Evolutionary conservation across 176 grass and related monocot species (phyloP).

Genomic region (Oryza brachyantha): DNA sequence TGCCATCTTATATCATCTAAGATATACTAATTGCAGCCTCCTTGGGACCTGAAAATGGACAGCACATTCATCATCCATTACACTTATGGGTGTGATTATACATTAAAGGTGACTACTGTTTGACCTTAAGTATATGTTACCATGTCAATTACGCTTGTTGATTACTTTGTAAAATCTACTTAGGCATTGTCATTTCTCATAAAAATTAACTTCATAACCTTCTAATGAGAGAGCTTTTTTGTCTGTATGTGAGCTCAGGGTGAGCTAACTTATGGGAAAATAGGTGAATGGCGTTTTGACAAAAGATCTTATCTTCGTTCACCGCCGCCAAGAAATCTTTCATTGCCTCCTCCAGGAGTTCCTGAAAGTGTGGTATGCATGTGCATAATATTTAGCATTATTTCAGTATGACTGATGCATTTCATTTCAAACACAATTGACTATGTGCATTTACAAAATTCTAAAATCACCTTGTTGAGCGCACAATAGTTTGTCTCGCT

Average conservation of each 20-base stretch:
- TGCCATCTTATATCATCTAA: constrained; percentile 27
- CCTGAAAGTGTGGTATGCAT: constrained; percentile 99
- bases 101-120: constrained; percentile 58
- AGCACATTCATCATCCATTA: constrained; percentile 82
- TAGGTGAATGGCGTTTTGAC: constrained; percentile 92
- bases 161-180: constrained; percentile 24
- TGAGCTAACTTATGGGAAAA: constrained; percentile 87
- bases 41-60: constrained; percentile 65
- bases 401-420: background rate
- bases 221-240: constrained; percentile 5
- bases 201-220: constrained; percentile 1
- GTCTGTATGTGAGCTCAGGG: constrained; percentile 48
- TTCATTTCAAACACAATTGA: background rate
- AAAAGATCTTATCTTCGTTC: constrained; percentile 86
- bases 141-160: background rate
- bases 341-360: constrained; percentile 84
- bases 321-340: constrained; percentile 87
- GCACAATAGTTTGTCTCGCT: background rate
- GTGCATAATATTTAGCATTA: constrained; percentile 12
- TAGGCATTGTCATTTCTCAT: background rate
- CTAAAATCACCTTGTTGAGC: background rate
- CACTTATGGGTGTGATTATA: constrained; percentile 93
- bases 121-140: constrained; percentile 15
- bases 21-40: constrained; percentile 67
- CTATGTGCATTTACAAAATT: constrained; percentile 9